Conservation (phyloP, 116 monocot species). For the Dioscorea cayenensis region DNA sequence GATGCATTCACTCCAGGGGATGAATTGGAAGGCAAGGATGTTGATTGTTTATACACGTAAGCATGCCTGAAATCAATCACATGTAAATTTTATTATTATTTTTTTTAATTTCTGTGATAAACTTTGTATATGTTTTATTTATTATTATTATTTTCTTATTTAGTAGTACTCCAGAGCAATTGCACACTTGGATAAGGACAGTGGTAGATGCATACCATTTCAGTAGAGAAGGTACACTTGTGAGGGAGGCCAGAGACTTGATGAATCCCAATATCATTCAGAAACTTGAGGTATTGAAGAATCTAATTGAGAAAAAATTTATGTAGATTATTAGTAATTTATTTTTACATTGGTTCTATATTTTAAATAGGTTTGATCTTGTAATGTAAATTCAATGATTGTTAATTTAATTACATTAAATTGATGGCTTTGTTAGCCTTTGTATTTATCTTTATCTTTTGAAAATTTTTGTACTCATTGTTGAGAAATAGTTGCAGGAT, state of each 20-base stretch:
- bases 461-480: no score
- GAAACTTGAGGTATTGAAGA: conserved; percentile 69
- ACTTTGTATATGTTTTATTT: not conserved
- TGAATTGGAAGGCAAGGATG: conserved; percentile 74
- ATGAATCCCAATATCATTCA: conserved; percentile 77
- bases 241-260: conserved; percentile 83
- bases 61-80: not conserved
- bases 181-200: conserved; percentile 67
- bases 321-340: conserved; percentile 21
- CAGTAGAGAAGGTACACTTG: conserved; percentile 73
- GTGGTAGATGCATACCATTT: conserved; percentile 84
- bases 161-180: conserved; percentile 70
- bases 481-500: no score
- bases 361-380: no score
- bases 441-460: no score
- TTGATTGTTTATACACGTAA: conserved; percentile 84
- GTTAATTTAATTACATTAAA: no score
- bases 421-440: no score
- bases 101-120: not conserved
- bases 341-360: not conserved
- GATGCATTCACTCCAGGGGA: conserved; percentile 91
- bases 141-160: not conserved
- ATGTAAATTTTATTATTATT: not conserved
- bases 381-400: no score
- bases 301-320: conserved; percentile 60